Base-by-base conservation (phyloP, 331 rosid genomes). In the Ulmus americana region DNA sequence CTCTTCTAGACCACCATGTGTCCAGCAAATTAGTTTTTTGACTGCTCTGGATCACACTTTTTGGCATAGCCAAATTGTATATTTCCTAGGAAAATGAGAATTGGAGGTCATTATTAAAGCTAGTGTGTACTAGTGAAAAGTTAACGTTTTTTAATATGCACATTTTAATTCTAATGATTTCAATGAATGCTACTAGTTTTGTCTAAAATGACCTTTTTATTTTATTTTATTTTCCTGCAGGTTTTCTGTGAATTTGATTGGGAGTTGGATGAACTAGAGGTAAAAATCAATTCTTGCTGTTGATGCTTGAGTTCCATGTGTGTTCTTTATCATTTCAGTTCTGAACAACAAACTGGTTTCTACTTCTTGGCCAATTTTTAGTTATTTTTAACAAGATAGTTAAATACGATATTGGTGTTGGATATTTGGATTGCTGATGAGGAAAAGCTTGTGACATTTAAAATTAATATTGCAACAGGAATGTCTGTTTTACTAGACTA, bases 251-350 rank as follows among this genome's bases (percentile, higher is more conserved):
- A 83, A 63, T 90, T 90, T 85, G 97, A 90, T 81, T 90, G 95
- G 97, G 97, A 87, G 55, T 74, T 90, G 39, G 97, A 90, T 55
- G 95, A 90, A 62, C 78, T 85, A 45, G 89, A 90, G 97, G 97
- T 90, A 82, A 70, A 22, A 67, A 58, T 55, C 75, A 11, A 47
- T 60, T 51, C 63, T 76, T 9, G 64, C 35, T 8, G 11, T 67
- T 60, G 35, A 28, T 28, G 35, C 2, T 28, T 28, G 35, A 28
- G 35, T 28, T 28, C 35, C 35, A 28, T 60, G 56, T 61, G 43
- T 67, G 22, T 69, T 13, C 44, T 50, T 50, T 15, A 57, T 55
- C 49, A 44, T 73, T 49, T 55, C 49, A 64, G 41, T 59, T 76
- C 15, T 51, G 60, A 47, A 3, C 7, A n/a, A 55, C 39, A 20